Percentiles rank a stretch among this genome's conserved stretches.
phyloP scores from a whole-genome alignment of 305 asterid species.

The Solanum hybrid region DNA sequence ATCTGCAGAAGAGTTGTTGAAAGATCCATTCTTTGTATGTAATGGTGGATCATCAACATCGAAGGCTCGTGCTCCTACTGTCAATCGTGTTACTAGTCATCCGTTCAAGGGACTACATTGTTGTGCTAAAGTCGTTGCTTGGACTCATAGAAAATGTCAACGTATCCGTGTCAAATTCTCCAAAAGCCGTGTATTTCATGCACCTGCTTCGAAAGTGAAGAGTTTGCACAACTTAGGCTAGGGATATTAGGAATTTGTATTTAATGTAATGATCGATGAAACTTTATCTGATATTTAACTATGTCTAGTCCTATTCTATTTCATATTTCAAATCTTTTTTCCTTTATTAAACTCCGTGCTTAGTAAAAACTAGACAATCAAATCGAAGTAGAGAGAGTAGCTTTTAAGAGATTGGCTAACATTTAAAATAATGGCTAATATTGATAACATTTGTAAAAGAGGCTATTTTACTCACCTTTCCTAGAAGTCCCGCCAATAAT shows the following conservation, averaged over 20 bases:
- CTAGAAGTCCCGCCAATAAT: neutral
- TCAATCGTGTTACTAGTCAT: neutral
- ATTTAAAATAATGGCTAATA: neutral
- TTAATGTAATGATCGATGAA: neutral
- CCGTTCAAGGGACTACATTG: neutral
- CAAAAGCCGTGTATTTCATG: neutral
- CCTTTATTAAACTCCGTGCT: neutral
- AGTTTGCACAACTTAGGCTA: neutral
- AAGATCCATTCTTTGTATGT: conserved; percentile 32
- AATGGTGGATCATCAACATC: neutral
- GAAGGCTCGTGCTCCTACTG: neutral
- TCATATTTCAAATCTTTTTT: no score
- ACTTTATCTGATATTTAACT: no score
- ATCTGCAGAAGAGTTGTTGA: conserved; percentile 38
- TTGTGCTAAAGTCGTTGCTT: neutral
- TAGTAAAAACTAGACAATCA: neutral
- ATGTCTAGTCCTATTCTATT: neutral
- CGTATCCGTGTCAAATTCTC: neutral
- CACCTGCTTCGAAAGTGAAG: neutral
- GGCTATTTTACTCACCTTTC: neutral
- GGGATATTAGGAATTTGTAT: neutral
- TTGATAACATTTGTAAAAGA: neutral
- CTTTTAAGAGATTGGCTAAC: neutral
- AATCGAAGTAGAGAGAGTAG: neutral
- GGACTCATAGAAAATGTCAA: neutral